These are phyloP conservation scores for Fusarium sp. DNA, from an alignment of 2,329 filamentous ascomycete species.

Conservation along the genomic window DNA sequence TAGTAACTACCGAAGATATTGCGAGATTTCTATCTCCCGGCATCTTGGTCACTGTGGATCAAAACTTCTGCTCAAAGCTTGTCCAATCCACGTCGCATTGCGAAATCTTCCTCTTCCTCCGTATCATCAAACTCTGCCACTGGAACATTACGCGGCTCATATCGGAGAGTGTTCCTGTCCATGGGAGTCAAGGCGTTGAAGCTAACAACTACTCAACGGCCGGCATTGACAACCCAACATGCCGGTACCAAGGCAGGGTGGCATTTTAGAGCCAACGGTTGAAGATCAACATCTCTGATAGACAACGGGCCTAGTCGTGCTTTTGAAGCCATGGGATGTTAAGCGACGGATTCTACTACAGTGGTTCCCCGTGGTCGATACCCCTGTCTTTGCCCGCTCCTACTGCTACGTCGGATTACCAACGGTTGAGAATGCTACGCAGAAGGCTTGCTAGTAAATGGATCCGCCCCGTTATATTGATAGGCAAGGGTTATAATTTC, in stretches of 20 bases:
- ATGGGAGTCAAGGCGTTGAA: not conserved
- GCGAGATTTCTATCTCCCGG: not conserved
- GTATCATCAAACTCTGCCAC: not conserved
- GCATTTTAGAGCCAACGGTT: conserved; percentile 1
- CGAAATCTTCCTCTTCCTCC: not conserved
- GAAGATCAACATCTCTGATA: conserved; percentile 29
- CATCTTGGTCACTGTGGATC: conserved; percentile 3
- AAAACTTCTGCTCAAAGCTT: not conserved
- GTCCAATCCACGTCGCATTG: conserved; percentile 10
- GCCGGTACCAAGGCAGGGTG: conserved; percentile 8
- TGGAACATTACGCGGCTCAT: not conserved
- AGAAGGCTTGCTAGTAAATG: not conserved
- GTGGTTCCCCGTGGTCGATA: not conserved
- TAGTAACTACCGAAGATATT: conserved; percentile 17
- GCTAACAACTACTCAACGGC: conserved; percentile 9
- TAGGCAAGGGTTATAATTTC: not conserved
- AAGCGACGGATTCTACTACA: not conserved
- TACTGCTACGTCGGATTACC: not conserved
- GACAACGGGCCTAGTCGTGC: not conserved
- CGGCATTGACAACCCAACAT: not conserved
- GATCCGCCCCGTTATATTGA: not conserved
- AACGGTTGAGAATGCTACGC: conserved; percentile 17
- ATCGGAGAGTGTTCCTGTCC: not conserved
- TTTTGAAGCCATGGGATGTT: not conserved
- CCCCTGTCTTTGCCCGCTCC: conserved; percentile 5